These are phyloP conservation scores for Catenaria anguillulae DNA, from an alignment of 371 early-diverging fungal genomes.

Conservation along the genomic window DNA sequence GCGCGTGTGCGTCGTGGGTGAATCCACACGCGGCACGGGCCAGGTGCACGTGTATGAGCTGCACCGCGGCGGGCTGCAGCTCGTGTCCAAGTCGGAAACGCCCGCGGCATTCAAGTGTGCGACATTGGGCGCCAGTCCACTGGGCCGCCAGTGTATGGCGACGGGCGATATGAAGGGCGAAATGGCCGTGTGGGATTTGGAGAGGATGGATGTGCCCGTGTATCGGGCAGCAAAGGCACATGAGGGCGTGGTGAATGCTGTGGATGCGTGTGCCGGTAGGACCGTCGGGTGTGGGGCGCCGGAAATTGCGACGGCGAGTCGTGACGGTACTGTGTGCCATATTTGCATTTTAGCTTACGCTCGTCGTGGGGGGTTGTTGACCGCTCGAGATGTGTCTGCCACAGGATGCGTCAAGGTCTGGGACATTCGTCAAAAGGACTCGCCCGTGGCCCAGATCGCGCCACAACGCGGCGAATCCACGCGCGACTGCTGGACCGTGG, in stretches of 20 bases:
- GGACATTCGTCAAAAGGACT: slow-evolving; percentile 54
- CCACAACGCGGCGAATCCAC: slow-evolving; percentile 28
- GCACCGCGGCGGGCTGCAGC: slow-evolving; percentile 25
- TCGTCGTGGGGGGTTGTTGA: neutral
- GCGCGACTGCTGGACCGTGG: slow-evolving; percentile 61
- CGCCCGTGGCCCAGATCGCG: slow-evolving; percentile 44
- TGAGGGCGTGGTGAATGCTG: slow-evolving; percentile 53
- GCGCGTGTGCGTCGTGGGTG: slow-evolving; percentile 50
- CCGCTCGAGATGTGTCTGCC: neutral
- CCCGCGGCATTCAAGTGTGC: slow-evolving; percentile 44
- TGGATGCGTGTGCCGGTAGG: slow-evolving; percentile 48
- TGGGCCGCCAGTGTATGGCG: slow-evolving; percentile 40
- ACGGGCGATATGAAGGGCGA: slow-evolving; percentile 63
- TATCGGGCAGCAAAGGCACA: slow-evolving; percentile 48
- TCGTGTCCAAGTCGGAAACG: slow-evolving; percentile 34
- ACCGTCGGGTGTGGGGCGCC: slow-evolving; percentile 33
- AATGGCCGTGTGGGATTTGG: slow-evolving; percentile 54
- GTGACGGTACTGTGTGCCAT: slow-evolving; percentile 65
- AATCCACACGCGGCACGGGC: slow-evolving; percentile 47
- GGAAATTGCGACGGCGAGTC: slow-evolving; percentile 55
- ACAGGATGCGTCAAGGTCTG: slow-evolving; percentile 56
- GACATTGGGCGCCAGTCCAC: slow-evolving; percentile 42
- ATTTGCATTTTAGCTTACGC: neutral
- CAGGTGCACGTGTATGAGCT: slow-evolving; percentile 43
- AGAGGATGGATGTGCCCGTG: slow-evolving; percentile 42